phyloP scores from a whole-genome alignment of 78 protist species.

The Planoprotostelium fungivorum region DNA sequence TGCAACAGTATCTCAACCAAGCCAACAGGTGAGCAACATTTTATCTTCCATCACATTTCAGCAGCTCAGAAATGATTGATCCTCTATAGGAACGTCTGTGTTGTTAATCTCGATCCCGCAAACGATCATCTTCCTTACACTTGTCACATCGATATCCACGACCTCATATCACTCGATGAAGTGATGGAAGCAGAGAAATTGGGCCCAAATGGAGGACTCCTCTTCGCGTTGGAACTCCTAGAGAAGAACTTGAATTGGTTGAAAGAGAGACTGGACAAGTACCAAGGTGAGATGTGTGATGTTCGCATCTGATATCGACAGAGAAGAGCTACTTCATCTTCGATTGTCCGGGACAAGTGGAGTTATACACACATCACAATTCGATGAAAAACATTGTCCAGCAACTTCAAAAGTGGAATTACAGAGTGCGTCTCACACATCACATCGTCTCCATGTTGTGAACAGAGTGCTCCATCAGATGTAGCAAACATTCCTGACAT shows the following conservation, averaged over 20 bases:
- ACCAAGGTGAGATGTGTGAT: not conserved
- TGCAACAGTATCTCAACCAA: conserved; percentile 60
- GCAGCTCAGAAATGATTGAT: no score
- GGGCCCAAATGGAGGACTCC: conserved; percentile 96
- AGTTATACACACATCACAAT: conserved; percentile 91
- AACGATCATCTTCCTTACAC: conserved; percentile 84
- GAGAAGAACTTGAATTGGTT: conserved; percentile 92
- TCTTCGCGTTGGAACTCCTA: conserved; percentile 86
- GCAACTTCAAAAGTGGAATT: conserved; percentile 59
- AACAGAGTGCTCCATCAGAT: not conserved
- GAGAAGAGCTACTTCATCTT: conserved; percentile 74
- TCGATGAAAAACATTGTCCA: conserved; percentile 62
- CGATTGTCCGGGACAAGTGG: conserved; percentile 98
- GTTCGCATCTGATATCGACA: not conserved
- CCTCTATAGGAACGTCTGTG: conserved; percentile 28
- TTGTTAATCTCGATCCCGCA: conserved; percentile 96
- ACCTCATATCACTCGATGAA: conserved; percentile 54
- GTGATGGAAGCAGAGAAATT: conserved; percentile 71
- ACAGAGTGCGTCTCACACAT: conserved; percentile 41
- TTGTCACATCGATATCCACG: conserved; percentile 66
- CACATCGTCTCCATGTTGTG: not conserved
- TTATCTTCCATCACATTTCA: conserved; percentile 1
- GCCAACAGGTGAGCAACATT: conserved; percentile 14
- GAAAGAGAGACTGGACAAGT: conserved; percentile 37
- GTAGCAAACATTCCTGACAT: not conserved